Evolutionary conservation across 306 rosid species (phyloP), one percentile per base, ranked within the genome.

Genomic region (Acacia confusa): DNA sequence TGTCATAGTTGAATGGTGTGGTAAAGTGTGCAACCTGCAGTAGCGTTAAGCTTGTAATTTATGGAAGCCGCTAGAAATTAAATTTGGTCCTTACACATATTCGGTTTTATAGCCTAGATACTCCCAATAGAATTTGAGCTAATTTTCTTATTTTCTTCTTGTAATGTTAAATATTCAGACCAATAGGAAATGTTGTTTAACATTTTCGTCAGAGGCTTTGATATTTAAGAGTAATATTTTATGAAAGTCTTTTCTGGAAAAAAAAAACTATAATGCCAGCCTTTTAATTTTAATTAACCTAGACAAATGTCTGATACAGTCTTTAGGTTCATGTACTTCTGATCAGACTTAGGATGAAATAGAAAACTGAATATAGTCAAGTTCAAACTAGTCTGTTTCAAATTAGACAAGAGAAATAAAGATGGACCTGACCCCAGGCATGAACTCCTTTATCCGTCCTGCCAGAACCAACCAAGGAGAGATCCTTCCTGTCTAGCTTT

Each of bases 391-490:
- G 44, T 30, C 24, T 7, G 44, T n/a, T 60, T 53, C 55, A 58
- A 83, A 55, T 74, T 15, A 71, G 70, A 22, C 30, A 74, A 65
- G 45, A 82, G 86, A 48, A 76, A 79, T 47, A 81, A 80, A 78
- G 70, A 79, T 88, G 40, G 88, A 95, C 99, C 99, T 95, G 99
- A 80, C 98, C 97, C 94, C 92, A 92, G 24, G 99, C 98, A 84
- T 95, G 98, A 63, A 95, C 98, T 82, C 99, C 97, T 34, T 84
- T 70, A 86, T 95, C 99, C 3, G 98, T 95, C 83, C 99, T 89
- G 79, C 99, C 87, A 22, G 99, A 92, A 82, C 97, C 97, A 80
- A 92, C 92, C 84, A 95, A 89, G 19, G 22, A 68, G 57, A 95
- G 94, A 82, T 95, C 94, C 85, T 87, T 86, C 81, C 98, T 89